Percentiles rank a stretch among this genome's conserved stretches.
Evolutionary conservation across 2,329 filamentous ascomycete species (phyloP).

Genomic region (Pseudogymnoascus sp.): DNA sequence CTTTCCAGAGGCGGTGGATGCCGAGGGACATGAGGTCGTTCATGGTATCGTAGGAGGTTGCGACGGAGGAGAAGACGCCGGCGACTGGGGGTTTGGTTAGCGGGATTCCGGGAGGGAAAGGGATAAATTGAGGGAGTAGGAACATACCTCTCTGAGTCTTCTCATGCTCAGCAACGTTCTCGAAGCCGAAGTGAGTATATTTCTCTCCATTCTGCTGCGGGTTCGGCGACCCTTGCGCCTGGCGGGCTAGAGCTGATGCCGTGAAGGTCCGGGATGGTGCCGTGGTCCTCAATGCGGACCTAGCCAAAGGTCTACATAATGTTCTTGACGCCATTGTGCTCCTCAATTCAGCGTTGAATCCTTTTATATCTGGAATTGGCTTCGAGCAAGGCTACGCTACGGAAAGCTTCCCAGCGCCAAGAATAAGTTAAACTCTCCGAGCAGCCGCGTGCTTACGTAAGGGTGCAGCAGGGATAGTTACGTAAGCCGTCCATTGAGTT

Average conservation of each 20-base stretch:
- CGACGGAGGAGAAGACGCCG: conserved; percentile 84
- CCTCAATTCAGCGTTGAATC: conserved; percentile 5
- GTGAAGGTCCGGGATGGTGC: conserved; percentile 15
- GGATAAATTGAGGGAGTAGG: not conserved
- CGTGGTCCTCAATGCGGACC: conserved; percentile 12
- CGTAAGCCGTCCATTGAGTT: not conserved
- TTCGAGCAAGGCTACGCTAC: conserved; percentile 7
- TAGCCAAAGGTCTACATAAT: conserved; percentile 20
- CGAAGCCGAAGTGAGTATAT: conserved; percentile 31
- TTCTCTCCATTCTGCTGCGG: conserved; percentile 22
- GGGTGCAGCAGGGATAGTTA: not conserved
- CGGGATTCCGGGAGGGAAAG: not conserved
- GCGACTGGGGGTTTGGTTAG: conserved; percentile 47
- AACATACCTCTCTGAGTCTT: conserved; percentile 29
- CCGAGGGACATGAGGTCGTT: conserved; percentile 99
- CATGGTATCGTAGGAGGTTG: conserved; percentile 78
- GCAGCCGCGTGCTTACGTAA: not conserved
- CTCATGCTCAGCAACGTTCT: conserved; percentile 29
- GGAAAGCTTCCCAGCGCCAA: conserved; percentile 7
- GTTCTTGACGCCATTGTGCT: conserved; percentile 22
- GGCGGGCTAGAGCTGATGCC: conserved; percentile 15
- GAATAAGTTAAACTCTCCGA: not conserved
- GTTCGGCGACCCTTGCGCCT: conserved; percentile 16
- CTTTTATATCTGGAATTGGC: conserved; percentile 1
- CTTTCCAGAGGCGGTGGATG: conserved; percentile 94